Base-by-base conservation (phyloP, 192 early-diverging fungal genomes). In the Dissophora ornata region DNA sequence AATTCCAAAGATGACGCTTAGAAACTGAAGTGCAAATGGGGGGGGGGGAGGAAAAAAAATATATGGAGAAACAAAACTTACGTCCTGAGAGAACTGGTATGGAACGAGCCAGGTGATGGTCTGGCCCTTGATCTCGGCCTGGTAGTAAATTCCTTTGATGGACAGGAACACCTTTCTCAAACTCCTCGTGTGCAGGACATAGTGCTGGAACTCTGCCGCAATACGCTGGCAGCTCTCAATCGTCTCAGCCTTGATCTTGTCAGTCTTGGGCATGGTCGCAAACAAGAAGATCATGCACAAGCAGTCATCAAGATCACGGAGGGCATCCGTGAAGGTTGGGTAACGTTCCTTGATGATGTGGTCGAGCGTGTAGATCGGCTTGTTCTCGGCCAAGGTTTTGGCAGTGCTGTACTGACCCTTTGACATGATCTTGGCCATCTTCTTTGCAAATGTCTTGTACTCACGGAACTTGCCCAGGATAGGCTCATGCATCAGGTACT, bases 111-210 rank as follows among this genome's bases (percentile, higher is more conserved):
- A 99, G 30, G 91, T 97, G 30, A 99, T 84, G 51, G 86, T 88
- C 74, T 96, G 92, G 33, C 97, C 97, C 79, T 93, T 90, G 80
- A 99, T 93, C 53, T 97, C 96, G n/a, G 93, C 96, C 84, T 97
- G 95, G 82, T 98, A 99, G 83, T 99, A 99, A 79, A 99, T 97
- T 50, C 98, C 98, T 85, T 99, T 99, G 89, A 99, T 97, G 13
- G 94, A 95, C 48, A 99, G 82, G 79, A 99, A 99, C 26, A 90
- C 89, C 79, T 95, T 95, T 56, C 91, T 91, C 57, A 99, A 82
- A 59, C 87, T 82, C 50, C 90, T 85, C 38, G 91, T 84, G 47
- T 90, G 83, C 62, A 97, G 86, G 7, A 97, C 85, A 67, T 95
- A 97, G 75, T 94, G 92, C 81, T 95, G 94, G 81, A 98, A 99